Percentiles rank a stretch among this genome's conserved stretches.
Conservation (phyloP, 1,284 basidiomycete species). For the Fistulinella cinereoalba region DNA sequence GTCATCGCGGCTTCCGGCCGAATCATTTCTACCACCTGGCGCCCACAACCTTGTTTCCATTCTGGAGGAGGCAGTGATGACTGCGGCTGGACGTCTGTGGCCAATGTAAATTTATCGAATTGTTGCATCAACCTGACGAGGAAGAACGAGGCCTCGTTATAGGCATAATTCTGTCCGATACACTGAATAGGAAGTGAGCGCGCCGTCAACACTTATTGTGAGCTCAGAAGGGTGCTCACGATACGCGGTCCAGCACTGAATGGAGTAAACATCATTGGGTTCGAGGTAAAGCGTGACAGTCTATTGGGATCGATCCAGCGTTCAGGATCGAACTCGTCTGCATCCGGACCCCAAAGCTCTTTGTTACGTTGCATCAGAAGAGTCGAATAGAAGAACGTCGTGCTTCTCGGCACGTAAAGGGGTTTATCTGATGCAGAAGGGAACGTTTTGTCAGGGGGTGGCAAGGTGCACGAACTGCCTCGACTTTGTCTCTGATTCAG, state of each 20-base stretch:
- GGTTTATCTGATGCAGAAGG: constrained; percentile 35
- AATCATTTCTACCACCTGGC: constrained; percentile 54
- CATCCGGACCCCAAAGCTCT: constrained; percentile 64
- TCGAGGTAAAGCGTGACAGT: constrained; percentile 46
- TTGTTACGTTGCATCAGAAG: constrained; percentile 60
- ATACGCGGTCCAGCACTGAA: constrained; percentile 66
- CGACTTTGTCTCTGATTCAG: constrained; percentile 61
- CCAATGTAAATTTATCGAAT: constrained; percentile 58
- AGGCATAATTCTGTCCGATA: constrained; percentile 70
- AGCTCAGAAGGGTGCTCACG: constrained; percentile 31
- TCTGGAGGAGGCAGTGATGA: constrained; percentile 56
- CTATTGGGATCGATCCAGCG: constrained; percentile 60
- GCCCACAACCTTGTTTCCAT: constrained; percentile 53
- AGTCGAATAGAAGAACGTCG: constrained; percentile 55
- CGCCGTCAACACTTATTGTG: constrained; percentile 9
- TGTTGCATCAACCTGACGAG: constrained; percentile 62
- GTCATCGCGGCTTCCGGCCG: constrained; percentile 62
- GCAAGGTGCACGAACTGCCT: constrained; percentile 46
- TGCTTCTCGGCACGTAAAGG: constrained; percentile 58
- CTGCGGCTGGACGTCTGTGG: constrained; percentile 57
- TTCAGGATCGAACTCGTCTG: constrained; percentile 67
- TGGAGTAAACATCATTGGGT: constrained; percentile 66
- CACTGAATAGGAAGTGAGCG: constrained; percentile 44
- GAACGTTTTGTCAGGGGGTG: constrained; percentile 49
- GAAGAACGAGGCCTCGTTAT: constrained; percentile 69